Base-by-base conservation (phyloP, 2,329 filamentous ascomycete species). In the Cercospora zeae-maydis region DNA sequence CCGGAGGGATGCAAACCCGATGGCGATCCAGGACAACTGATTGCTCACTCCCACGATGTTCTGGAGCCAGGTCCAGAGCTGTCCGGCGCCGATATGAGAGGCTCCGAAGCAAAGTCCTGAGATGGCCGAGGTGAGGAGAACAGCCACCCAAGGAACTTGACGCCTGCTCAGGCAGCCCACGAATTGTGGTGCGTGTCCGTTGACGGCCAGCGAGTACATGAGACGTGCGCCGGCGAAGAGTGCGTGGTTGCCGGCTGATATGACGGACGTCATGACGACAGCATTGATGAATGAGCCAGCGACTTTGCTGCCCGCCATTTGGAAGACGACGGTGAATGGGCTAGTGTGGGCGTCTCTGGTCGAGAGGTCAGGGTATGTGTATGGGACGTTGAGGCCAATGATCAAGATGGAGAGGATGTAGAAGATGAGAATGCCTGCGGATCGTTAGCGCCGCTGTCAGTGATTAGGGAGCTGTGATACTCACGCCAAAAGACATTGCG, bases 381-480 rank as follows among this genome's bases (percentile, higher is more conserved):
- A 92, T 1, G 88, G 88, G 4, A 93, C 88, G 58, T 89, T 82
- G 81, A 91, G 89, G 72, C 90, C 89, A 63, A 93, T 81, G 59
- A 93, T 82, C 57, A 93, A 82, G 49, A 92, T 87, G 27, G 85
- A 87, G 62, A 92, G 76, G 70, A 86, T 83, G 80, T 93, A 93
- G 81, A 93, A 93, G 79, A 92, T 80, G 68, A 92, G 78, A 74
- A 93, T 92, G 58, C 56, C 39, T 49, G 39, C 24, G n/a, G n/a
- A 30, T n/a, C 9, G 36, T 58, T n/a, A 49, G 24, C 31, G 7
- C 4, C 27, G 2, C 31, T 42, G 2, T n/a, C 4, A 3, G 19
- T 14, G n/a, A 2, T 3, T 21, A 8, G 0, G 16, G 16, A 21
- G 16, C 13, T 5, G 16, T 8, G 30, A 7, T 11, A 58, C 55